These are phyloP conservation scores for Sambucus nigra DNA, from an alignment of 129 eudicot species.

Conservation along the genomic window DNA sequence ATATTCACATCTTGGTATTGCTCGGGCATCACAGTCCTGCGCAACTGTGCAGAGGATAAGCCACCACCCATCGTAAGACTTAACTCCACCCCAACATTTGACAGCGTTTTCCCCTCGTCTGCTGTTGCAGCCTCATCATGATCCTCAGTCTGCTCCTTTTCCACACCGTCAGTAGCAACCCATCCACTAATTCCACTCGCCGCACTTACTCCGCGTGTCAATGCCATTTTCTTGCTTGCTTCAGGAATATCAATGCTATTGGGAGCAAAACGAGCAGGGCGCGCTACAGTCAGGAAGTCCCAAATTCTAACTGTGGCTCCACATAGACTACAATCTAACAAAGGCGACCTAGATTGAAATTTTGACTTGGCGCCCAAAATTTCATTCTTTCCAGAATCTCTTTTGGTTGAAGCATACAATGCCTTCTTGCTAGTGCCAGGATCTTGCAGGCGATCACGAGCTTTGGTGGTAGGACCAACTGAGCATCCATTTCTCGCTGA, in stretches of 20 bases:
- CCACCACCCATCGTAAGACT: slow-evolving; percentile 75
- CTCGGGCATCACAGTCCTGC: slow-evolving; percentile 29
- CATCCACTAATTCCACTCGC: slow-evolving; percentile 91
- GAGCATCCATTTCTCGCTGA: slow-evolving; percentile 78
- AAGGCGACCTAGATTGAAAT: slow-evolving; percentile 66
- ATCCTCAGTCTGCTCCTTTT: slow-evolving; percentile 54
- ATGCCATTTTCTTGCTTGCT: slow-evolving; percentile 61
- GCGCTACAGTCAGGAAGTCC: slow-evolving; percentile 67
- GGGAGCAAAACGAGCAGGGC: slow-evolving; percentile 64
- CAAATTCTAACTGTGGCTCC: slow-evolving; percentile 87
- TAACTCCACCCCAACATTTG: slow-evolving; percentile 57
- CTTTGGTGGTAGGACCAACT: slow-evolving; percentile 44
- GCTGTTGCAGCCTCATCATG: slow-evolving; percentile 65
- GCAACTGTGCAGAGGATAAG: slow-evolving; percentile 33
- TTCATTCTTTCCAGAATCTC: slow-evolving; percentile 27
- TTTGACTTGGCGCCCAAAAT: slow-evolving; percentile 35
- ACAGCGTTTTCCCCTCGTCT: slow-evolving; percentile 54
- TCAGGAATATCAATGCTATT: slow-evolving; percentile 62
- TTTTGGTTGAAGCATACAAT: slow-evolving; percentile 46
- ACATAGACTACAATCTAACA: slow-evolving; percentile 87
- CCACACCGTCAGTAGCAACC: slow-evolving; percentile 60
- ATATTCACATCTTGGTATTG: slow-evolving; percentile 42
- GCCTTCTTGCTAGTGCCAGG: slow-evolving; percentile 55
- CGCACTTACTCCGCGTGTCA: slow-evolving; percentile 84
- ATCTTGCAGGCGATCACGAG: slow-evolving; percentile 27